These are phyloP conservation scores for Fusarium veterinarium DNA, from an alignment of 2,329 filamentous ascomycete genomes.

Conservation along the genomic window DNA sequence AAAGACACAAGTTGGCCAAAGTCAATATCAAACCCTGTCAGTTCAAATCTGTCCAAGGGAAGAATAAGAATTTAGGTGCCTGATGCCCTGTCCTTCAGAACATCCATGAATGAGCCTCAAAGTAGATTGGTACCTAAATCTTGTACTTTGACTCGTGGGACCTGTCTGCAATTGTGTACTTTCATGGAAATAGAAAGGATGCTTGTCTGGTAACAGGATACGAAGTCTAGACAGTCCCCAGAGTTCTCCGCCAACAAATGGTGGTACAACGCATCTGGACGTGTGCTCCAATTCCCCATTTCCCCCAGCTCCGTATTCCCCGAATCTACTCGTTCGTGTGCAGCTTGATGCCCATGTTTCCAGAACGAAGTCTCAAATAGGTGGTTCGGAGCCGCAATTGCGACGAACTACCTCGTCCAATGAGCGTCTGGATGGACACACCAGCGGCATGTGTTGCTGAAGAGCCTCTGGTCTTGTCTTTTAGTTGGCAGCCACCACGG, in stretches of 20 bases:
- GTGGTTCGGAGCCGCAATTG: slow-evolving; percentile 32
- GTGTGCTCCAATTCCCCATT: slow-evolving; percentile 21
- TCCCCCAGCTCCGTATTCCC: slow-evolving; percentile 10
- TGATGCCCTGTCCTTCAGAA: not conserved
- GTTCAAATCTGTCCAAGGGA: slow-evolving; percentile 10
- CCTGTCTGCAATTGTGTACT: not conserved
- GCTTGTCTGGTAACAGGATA: not conserved
- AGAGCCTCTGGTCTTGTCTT: slow-evolving; percentile 27
- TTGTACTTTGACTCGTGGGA: not conserved
- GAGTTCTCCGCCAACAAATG: slow-evolving; percentile 22
- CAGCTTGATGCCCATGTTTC: slow-evolving; percentile 1
- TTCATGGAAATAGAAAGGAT: not conserved
- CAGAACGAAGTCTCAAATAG: slow-evolving; percentile 11
- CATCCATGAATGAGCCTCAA: not conserved
- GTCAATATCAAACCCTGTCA: slow-evolving; percentile 8
- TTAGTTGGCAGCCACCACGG: slow-evolving; percentile 31
- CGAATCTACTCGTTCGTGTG: not conserved
- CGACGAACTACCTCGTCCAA: slow-evolving; percentile 9
- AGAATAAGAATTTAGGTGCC: not conserved
- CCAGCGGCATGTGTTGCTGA: slow-evolving; percentile 19
- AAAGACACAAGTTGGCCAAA: not conserved
- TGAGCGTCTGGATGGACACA: slow-evolving; percentile 20
- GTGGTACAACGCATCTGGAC: slow-evolving; percentile 2
- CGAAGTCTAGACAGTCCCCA: slow-evolving; percentile 1
- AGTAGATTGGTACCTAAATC: slow-evolving; percentile 8